Conservation (phyloP, 169 alveolate genomes). For the Sarcocystis neurona region DNA sequence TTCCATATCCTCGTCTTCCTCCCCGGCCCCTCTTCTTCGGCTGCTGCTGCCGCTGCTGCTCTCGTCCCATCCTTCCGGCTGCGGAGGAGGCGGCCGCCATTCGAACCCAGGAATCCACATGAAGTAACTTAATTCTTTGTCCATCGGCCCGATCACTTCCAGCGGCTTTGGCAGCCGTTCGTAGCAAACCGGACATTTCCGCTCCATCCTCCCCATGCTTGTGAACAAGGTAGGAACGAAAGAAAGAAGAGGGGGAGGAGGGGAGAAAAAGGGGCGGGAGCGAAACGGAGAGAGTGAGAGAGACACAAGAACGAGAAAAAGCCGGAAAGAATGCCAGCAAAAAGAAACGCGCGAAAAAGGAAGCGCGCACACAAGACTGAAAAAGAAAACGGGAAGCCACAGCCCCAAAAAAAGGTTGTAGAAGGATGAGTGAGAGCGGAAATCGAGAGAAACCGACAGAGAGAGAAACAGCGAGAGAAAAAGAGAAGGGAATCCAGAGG, state of each 20-base stretch:
- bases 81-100: conserved; percentile 77
- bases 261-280: not conserved
- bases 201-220: conserved; percentile 68
- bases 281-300: not conserved
- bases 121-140: conserved; percentile 71
- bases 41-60: not conserved
- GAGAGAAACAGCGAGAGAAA: too few relatives aligned
- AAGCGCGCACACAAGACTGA: too few relatives aligned
- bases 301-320: not conserved
- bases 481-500: too few relatives aligned
- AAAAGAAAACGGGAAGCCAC: too few relatives aligned
- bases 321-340: too few relatives aligned
- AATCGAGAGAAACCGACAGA: too few relatives aligned
- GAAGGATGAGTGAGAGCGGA: too few relatives aligned
- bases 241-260: not conserved
- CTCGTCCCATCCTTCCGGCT: conserved; percentile 69
- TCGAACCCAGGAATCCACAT: conserved; percentile 81
- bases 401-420: too few relatives aligned
- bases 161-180: conserved; percentile 72
- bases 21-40: not conserved
- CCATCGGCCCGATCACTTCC: conserved; percentile 74
- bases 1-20: conserved; percentile 64
- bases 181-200: conserved; percentile 74
- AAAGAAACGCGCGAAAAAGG: too few relatives aligned
- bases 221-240: not conserved